Conservation (phyloP, 2,329 filamentous ascomycete genomes). For the Trichoderma aggressivum region DNA sequence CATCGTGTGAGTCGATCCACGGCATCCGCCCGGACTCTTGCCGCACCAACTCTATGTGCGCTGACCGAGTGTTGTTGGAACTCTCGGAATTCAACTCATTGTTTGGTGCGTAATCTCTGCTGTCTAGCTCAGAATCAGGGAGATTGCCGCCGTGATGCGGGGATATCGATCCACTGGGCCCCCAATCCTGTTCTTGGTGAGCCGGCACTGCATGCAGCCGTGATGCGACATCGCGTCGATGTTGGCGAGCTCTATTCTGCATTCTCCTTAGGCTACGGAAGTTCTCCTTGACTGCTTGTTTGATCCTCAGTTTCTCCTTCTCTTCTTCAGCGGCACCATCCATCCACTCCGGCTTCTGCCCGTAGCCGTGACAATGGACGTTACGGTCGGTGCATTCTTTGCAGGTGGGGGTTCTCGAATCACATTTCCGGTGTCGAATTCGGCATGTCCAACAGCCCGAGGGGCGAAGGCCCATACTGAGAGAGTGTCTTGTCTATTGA, state of each 20-base stretch:
- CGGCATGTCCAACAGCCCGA: background rate
- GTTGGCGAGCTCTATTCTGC: background rate
- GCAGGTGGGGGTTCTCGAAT: background rate
- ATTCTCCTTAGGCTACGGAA: background rate
- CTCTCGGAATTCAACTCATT: background rate
- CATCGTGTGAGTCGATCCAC: background rate
- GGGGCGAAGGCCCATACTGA: background rate
- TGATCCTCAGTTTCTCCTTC: background rate
- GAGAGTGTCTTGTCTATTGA: background rate
- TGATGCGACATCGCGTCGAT: background rate
- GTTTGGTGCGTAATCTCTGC: background rate
- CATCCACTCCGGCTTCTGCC: background rate
- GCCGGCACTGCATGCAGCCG: background rate
- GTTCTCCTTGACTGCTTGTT: background rate
- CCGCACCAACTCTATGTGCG: background rate
- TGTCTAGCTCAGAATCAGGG: background rate
- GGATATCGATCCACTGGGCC: background rate
- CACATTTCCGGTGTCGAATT: background rate
- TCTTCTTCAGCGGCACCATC: background rate
- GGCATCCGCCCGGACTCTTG: background rate
- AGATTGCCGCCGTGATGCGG: background rate
- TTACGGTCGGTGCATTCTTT: background rate
- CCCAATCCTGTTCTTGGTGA: background rate
- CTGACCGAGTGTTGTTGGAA: background rate
- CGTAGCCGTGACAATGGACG: background rate